Conservation (phyloP, 192 early-diverging fungal genomes). For the Backusella mclennaniae region DNA sequence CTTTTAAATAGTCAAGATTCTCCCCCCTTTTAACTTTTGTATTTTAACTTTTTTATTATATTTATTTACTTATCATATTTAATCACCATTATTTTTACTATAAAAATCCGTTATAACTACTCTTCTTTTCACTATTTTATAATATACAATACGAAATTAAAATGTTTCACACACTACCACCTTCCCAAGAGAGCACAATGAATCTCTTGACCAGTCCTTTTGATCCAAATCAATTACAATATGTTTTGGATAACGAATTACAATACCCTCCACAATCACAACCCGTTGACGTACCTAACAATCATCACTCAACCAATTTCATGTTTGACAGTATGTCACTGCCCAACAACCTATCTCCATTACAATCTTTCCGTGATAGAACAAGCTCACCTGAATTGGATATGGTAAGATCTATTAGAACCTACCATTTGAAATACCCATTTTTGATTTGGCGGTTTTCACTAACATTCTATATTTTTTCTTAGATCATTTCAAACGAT, state of each 20-base stretch:
- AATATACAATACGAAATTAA: not conserved
- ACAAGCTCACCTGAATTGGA: not conserved
- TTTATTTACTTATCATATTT: not conserved
- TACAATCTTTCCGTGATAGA: not conserved
- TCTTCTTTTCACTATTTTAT: not conserved
- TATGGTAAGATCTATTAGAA: not conserved
- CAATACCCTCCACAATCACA: not conserved
- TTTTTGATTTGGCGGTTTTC: not conserved
- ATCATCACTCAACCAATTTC: not conserved
- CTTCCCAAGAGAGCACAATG: slow-evolving; percentile 1
- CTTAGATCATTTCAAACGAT: not conserved
- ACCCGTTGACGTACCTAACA: not conserved
- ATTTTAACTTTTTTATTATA: not conserved
- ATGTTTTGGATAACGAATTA: not conserved
- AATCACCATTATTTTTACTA: not conserved
- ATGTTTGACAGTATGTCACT: not conserved
- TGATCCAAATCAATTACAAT: not conserved
- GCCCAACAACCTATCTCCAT: not conserved
- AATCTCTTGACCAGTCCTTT: not conserved
- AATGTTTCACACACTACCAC: not conserved
- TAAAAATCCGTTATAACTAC: not conserved
- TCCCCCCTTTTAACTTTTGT: not conserved
- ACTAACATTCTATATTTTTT: not conserved
- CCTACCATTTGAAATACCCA: too few species aligned
- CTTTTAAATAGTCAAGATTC: not conserved